phyloP scores from a whole-genome alignment of 345 rosid species.

The Sisymbrium irio region DNA sequence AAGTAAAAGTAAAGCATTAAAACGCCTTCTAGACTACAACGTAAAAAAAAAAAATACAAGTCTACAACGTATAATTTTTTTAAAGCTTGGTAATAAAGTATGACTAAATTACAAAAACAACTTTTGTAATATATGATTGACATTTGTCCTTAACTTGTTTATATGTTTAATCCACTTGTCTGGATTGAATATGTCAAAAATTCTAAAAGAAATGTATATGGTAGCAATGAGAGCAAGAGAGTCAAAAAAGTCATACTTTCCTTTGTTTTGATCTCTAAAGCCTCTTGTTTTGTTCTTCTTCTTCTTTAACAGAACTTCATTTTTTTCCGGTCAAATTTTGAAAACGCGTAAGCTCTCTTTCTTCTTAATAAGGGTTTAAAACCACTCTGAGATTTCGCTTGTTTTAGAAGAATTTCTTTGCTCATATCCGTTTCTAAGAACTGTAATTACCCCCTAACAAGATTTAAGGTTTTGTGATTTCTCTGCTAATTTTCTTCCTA shows the following conservation, averaged over 20 bases:
- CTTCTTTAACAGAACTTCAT: not conserved
- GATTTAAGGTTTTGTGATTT: not conserved
- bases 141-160: not conserved
- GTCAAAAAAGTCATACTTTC: slow-evolving; percentile 8
- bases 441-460: not conserved
- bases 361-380: not conserved
- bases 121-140: not conserved
- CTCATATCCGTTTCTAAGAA: not conserved
- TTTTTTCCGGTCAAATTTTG: slow-evolving; percentile 14
- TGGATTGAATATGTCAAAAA: not conserved
- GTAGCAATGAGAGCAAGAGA: not conserved
- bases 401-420: not conserved
- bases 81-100: not conserved
- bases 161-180: not conserved
- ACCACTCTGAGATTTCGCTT: not conserved
- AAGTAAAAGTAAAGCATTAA: too few relatives aligned
- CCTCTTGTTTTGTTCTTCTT: not conserved
- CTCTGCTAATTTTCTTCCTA: not conserved
- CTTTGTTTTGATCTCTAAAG: slow-evolving; percentile 4
- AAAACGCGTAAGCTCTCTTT: slow-evolving; percentile 25
- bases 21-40: too few relatives aligned
- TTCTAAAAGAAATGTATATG: not conserved
- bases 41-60: too few relatives aligned
- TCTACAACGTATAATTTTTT: too few relatives aligned
- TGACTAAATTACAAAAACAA: not conserved